Evolutionary conservation across 345 rosid species (phyloP).

Genomic region (Arabis hirsuta): DNA sequence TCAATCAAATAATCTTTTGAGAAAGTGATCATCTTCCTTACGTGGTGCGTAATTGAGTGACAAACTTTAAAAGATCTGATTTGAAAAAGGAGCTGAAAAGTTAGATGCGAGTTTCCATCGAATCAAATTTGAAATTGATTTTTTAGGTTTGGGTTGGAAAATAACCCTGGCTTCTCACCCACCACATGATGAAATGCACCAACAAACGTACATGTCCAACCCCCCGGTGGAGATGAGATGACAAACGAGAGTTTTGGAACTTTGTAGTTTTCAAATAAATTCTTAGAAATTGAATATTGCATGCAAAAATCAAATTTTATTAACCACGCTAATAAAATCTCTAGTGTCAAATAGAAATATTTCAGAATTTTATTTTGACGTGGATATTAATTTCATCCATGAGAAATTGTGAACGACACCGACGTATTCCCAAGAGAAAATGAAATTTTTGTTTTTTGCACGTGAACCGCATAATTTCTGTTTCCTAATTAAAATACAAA

Average conservation of each 20-base stretch:
- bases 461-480: no score
- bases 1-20: background rate
- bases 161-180: constrained; percentile 19
- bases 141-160: background rate
- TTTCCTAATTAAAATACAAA: no score
- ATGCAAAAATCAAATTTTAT: constrained; percentile 31
- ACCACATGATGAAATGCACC: constrained; percentile 24
- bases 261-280: background rate
- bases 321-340: background rate
- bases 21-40: background rate
- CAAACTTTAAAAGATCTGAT: no score
- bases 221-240: constrained; percentile 38
- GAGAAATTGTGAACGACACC: background rate
- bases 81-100: no score
- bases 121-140: no score
- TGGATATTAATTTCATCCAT: background rate
- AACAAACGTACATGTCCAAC: constrained; percentile 26
- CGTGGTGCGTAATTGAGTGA: background rate
- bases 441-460: background rate
- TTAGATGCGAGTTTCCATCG: no score
- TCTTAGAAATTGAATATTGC: background rate
- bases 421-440: background rate
- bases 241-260: constrained; percentile 3
- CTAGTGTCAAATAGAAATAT: background rate
- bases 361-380: background rate